Percentiles rank a stretch among this genome's conserved stretches.
Evolutionary conservation across 768 basidiomycete species (phyloP).

Genomic region (Pleurotus platypus): DNA sequence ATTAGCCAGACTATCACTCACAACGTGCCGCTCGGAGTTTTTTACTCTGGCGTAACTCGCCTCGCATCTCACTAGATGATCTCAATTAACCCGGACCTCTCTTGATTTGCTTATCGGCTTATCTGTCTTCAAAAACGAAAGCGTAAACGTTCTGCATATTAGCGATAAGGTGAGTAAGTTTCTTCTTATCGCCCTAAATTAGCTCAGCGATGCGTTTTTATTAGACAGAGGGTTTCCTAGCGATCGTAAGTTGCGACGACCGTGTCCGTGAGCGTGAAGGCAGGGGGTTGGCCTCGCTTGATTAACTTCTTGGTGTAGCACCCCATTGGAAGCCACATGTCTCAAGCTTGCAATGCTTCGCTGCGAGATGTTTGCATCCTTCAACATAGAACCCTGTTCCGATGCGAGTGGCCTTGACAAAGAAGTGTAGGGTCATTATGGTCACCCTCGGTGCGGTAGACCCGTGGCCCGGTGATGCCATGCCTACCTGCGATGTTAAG

Average conservation of each 20-base stretch:
- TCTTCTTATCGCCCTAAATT: not conserved
- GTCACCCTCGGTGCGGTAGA: constrained; percentile 4
- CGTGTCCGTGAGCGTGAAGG: not conserved
- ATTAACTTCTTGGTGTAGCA: not conserved
- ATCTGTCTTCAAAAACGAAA: not conserved
- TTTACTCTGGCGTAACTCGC: not conserved
- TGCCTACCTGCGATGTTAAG: not conserved
- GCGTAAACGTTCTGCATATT: too few relatives aligned
- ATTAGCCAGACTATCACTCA: not conserved
- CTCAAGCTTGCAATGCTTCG: not conserved
- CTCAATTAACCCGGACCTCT: too few relatives aligned
- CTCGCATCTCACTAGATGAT: too few relatives aligned
- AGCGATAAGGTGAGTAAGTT: constrained; percentile 7
- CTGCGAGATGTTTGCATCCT: not conserved
- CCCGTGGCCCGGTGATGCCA: not conserved
- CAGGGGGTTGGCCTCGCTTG: not conserved
- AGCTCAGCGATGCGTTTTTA: not conserved
- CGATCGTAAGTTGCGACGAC: not conserved
- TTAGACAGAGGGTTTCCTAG: not conserved
- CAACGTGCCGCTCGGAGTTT: not conserved
- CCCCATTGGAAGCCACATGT: constrained; percentile 2
- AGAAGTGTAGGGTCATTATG: not conserved
- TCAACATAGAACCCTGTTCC: not conserved
- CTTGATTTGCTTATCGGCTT: not conserved
- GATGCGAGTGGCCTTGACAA: not conserved